Evolutionary conservation across 2,329 filamentous ascomycete genomes (phyloP), one percentile per base, ranked within the genome.

Genomic region (Pseudopithomyces maydicus): DNA sequence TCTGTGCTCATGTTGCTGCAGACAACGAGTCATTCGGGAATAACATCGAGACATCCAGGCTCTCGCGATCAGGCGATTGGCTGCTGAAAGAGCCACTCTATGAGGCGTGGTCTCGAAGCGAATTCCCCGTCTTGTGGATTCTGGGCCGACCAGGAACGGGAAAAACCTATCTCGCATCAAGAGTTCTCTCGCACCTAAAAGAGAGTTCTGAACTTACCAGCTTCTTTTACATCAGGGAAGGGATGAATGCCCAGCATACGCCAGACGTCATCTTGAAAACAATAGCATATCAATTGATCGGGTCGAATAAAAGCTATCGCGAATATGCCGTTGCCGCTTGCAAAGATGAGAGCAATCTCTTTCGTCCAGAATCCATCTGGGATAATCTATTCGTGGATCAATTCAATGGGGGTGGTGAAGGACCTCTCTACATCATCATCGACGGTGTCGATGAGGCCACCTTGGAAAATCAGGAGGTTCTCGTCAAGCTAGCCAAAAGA

Each of bases 21-120:
- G 43, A 46, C 22, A 46, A 46, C 43, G 43, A 46, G 29, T 11
- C 43, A 46, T 46, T 46, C 12, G 43, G 29, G 14, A 46, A 33
- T 5, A 46, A 29, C 22, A 29, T 46, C 22, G 43, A 46, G 12
- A 6, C 22, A 4, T 46, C 29, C 43, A n/a, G 43, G 19, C 43
- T 46, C 15, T 23, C 43, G 6, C 43, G 22, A 29, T 46, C 43
- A 14, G 22, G 43, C 6, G 43, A 46, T 7, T 46, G 43, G 43
- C 15, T 46, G 29, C 29, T 46, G 11, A 29, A 46, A 29, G 43
- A 46, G 43, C 43, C 14, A 20, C 43, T 46, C 17, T 46, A 46
- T 17, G 43, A 46, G 14, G 26, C 15, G 17, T 46, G 43, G 43
- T 46, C 6, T 20, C 19, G 26, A 12, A 33, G 11, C 11, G 43